phyloP scores from a whole-genome alignment of 148 eudicot species.

The Silene uniflora region DNA sequence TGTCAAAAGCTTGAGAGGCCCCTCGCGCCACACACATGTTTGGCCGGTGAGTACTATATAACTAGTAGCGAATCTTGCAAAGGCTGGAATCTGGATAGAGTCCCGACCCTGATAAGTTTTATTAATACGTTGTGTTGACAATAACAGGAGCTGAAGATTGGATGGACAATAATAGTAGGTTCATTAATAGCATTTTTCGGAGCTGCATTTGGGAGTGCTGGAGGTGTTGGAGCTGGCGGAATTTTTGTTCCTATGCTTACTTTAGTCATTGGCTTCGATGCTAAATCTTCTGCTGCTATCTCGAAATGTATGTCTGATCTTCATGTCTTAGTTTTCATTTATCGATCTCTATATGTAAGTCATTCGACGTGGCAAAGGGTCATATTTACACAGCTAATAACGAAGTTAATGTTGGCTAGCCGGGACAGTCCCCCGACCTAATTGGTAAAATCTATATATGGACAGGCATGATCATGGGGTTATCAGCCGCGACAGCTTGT shows the following conservation, averaged over 20 bases:
- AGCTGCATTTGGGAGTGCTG: constrained; percentile 44
- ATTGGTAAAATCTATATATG: too few species aligned
- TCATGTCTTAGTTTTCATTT: too few species aligned
- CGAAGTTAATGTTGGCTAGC: too few species aligned
- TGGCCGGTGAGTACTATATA: constrained; percentile 45
- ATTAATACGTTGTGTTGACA: background rate
- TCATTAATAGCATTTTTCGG: constrained; percentile 39
- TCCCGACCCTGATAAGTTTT: too few species aligned
- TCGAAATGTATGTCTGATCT: constrained; percentile 33
- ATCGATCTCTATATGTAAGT: too few species aligned
- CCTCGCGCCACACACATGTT: constrained; percentile 27
- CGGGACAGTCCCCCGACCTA: too few species aligned
- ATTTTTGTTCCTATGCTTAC: constrained; percentile 49
- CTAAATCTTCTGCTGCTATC: constrained; percentile 44
- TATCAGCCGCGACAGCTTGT: constrained; percentile 47
- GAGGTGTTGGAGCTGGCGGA: constrained; percentile 48
- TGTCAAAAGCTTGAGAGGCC: constrained; percentile 5
- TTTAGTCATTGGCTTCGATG: constrained; percentile 39
- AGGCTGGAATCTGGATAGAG: too few species aligned
- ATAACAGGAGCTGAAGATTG: constrained; percentile 35
- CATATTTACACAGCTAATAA: too few species aligned
- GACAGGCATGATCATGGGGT: constrained; percentile 63
- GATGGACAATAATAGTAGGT: constrained; percentile 32
- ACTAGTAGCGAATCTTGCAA: too few species aligned
- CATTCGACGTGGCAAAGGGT: too few species aligned